phyloP scores from a whole-genome alignment of 2,329 filamentous ascomycete species.

The Trichothecium sympodiale region DNA sequence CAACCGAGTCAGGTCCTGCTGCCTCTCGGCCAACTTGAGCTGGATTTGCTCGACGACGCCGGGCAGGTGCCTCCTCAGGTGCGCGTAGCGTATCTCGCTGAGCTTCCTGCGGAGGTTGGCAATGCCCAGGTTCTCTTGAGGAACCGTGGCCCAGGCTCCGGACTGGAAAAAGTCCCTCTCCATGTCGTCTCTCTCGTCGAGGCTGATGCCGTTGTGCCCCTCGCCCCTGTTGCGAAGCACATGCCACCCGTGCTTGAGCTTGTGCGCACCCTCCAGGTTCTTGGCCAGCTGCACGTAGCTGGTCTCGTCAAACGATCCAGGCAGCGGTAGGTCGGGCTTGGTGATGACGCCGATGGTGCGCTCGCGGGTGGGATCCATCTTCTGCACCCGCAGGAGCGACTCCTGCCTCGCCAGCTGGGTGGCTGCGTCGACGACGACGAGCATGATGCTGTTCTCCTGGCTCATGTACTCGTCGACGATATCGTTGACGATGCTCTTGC shows the following conservation, averaged over 20 bases:
- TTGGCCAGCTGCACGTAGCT: conserved; percentile 19
- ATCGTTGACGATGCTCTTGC: conserved; percentile 19
- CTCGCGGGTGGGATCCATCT: conserved; percentile 27
- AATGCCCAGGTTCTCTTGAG: conserved; percentile 6
- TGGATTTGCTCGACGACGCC: conserved; percentile 5
- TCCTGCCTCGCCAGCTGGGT: conserved; percentile 39
- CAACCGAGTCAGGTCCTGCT: conserved; percentile 1
- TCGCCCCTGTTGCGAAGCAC: conserved; percentile 34
- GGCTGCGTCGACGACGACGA: conserved; percentile 40
- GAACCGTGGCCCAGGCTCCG: conserved; percentile 9
- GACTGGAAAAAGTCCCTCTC: conserved; percentile 17
- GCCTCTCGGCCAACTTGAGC: conserved; percentile 5
- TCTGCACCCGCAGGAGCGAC: conserved; percentile 31
- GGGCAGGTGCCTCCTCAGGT: conserved; percentile 5
- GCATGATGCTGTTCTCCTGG: conserved; percentile 46
- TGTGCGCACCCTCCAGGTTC: conserved; percentile 15
- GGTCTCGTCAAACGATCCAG: conserved; percentile 26
- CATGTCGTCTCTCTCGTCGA: conserved; percentile 13
- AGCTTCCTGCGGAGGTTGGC: conserved; percentile 5
- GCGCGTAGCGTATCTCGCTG: conserved; percentile 4
- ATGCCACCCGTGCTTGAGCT: conserved; percentile 34
- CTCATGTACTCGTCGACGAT: conserved; percentile 42
- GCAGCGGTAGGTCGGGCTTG: conserved; percentile 35
- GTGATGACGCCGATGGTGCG: conserved; percentile 48
- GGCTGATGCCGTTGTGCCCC: conserved; percentile 7